Percentiles rank a stretch among this genome's conserved stretches.
phyloP scores from a whole-genome alignment of 2,329 filamentous ascomycete genomes.

The Epichloe gansuensis region DNA sequence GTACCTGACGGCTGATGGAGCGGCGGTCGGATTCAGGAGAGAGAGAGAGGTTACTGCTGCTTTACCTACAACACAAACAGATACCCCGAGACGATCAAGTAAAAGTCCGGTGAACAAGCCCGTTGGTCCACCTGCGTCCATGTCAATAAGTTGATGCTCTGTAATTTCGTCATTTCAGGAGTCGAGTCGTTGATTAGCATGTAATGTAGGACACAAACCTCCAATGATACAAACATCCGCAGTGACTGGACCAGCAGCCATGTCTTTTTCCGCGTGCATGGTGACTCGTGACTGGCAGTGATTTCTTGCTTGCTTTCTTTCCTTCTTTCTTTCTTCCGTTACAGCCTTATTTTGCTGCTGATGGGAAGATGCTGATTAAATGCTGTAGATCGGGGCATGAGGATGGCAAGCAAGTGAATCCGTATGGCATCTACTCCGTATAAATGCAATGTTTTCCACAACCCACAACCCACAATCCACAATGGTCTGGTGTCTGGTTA shows the following conservation, averaged over 20 bases:
- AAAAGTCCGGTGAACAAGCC: slow-evolving; percentile 33
- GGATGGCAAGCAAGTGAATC: neutral
- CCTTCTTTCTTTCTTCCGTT: too few relatives aligned
- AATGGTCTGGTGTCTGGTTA: too few relatives aligned
- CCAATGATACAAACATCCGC: slow-evolving; percentile 27
- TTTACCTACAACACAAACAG: slow-evolving; percentile 27
- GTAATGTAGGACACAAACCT: slow-evolving; percentile 12
- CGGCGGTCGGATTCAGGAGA: neutral
- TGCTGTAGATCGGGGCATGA: neutral
- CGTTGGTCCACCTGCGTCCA: slow-evolving; percentile 27
- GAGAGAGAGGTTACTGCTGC: neutral
- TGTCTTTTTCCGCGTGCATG: slow-evolving; percentile 5
- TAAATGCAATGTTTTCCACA: neutral
- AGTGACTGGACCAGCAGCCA: neutral
- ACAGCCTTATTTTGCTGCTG: too few relatives aligned
- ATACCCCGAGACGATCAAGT: slow-evolving; percentile 28
- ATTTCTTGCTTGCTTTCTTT: too few relatives aligned
- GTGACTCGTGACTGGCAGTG: neutral
- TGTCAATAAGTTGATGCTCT: neutral
- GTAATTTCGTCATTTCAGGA: too few relatives aligned
- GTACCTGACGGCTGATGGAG: neutral
- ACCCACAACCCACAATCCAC: too few relatives aligned
- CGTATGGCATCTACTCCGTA: neutral
- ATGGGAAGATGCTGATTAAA: neutral
- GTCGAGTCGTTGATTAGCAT: too few relatives aligned